phyloP scores from a whole-genome alignment of 2,329 filamentous ascomycete species.

The Colletotrichum sp. region DNA sequence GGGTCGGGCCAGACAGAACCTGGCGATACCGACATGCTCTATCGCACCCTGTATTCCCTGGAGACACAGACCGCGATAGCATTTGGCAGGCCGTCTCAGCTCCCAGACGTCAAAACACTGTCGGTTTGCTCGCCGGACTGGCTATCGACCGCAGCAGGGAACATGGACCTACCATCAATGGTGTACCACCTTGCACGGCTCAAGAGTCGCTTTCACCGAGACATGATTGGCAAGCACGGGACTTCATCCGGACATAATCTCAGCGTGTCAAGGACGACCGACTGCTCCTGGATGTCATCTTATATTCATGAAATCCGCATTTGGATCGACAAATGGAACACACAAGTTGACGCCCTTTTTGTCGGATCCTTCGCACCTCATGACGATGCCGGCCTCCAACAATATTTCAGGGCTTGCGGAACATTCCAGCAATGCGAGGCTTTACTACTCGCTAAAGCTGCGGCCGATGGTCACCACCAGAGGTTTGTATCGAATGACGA shows the following conservation, averaged over 20 bases:
- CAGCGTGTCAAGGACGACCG: neutral
- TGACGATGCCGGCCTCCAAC: neutral
- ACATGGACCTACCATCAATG: neutral
- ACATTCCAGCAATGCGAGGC: neutral
- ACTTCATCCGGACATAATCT: neutral
- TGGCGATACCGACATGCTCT: neutral
- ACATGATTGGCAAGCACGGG: neutral
- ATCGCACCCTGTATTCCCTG: neutral
- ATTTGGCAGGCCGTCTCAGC: neutral
- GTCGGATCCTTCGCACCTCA: neutral
- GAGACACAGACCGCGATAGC: neutral
- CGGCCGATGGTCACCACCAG: neutral
- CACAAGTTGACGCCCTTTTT: neutral
- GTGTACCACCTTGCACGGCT: neutral
- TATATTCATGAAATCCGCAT: neutral
- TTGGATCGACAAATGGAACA: neutral
- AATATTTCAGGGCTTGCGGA: neutral
- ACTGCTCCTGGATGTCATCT: neutral
- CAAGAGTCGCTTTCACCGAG: neutral
- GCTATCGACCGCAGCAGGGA: neutral
- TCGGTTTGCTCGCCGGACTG: neutral
- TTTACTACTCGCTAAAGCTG: neutral
- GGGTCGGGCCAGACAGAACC: neutral
- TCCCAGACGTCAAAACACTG: neutral
- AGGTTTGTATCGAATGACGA: neutral